phyloP scores from a whole-genome alignment of 2,329 filamentous ascomycete species.

The Verticillium longisporum region DNA sequence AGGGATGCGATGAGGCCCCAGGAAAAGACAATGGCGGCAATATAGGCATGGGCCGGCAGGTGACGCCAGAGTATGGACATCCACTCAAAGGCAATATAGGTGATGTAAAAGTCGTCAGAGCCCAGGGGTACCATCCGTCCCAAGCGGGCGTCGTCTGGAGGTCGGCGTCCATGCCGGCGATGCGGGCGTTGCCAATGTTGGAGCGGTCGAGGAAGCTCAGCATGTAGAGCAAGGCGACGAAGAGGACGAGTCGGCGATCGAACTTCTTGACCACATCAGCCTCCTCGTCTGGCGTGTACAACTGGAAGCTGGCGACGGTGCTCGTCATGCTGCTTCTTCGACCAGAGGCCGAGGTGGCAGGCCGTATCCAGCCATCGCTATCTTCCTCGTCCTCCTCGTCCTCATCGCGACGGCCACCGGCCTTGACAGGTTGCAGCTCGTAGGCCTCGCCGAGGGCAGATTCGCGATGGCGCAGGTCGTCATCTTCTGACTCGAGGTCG shows the following conservation, averaged over 20 bases:
- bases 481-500: constrained; percentile 10
- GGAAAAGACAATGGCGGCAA: constrained; percentile 57
- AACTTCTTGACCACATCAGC: constrained; percentile 63
- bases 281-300: constrained; percentile 64
- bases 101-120: constrained; percentile 55
- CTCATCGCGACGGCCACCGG: background rate
- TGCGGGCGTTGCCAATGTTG: constrained; percentile 59
- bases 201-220: constrained; percentile 81
- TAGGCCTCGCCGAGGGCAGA: constrained; percentile 22
- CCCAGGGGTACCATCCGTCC: constrained; percentile 50
- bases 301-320: constrained; percentile 28
- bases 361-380: constrained; percentile 5
- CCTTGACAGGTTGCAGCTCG: constrained; percentile 18
- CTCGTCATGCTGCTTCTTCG: constrained; percentile 18
- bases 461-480: constrained; percentile 17
- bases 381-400: constrained; percentile 9
- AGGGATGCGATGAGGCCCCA: constrained; percentile 78
- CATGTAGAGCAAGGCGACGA: constrained; percentile 77
- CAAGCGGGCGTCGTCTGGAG: constrained; percentile 42
- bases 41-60: constrained; percentile 53
- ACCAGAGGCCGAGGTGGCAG: constrained; percentile 6
- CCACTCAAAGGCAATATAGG: constrained; percentile 60
- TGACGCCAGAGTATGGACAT: constrained; percentile 56
- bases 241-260: constrained; percentile 70
- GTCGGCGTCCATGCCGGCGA: constrained; percentile 58